Evolutionary conservation across 192 early-diverging fungal species (phyloP), one percentile per base, ranked within the genome.

Genomic region (Jimgerdemannia lactiflua): DNA sequence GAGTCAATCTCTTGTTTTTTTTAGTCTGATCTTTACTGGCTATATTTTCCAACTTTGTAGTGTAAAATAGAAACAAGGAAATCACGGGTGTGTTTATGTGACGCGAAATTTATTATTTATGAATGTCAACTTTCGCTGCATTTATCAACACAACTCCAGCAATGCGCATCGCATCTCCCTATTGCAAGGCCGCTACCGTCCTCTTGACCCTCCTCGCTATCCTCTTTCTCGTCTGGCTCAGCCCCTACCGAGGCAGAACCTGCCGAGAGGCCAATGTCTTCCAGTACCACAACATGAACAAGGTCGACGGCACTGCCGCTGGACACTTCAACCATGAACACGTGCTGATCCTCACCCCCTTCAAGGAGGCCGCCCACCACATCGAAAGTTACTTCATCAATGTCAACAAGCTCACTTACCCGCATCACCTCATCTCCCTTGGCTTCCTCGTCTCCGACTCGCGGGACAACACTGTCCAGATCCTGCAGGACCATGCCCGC

Each of bases 401-500:
- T 39, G 65, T 93, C 19, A 78, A 85, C 41, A 80, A 78, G 43
- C 69, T 92, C 7, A 82, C 84, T 14, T 93, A 91, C 66, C 90
- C 90, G 3, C 86, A 90, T 29, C 71, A 85, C 54, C 84, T 86
- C 66, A 88, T 90, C 17, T 93, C 92, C 0, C 78, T 93, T 11
- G 92, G 88, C 1, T 92, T 92, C 74, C 84, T 92, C 9, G 91
- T 92, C 2, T 90, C 89, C 0, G 90, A 89, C 70, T 85, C 85
- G 0, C 81, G 77, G 0, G 92, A 93, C 66, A 77, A 79, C 11
- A 93, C 92, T 0, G 81, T 91, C 29, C 74, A 86, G 40, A 82
- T 84, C 69, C 76, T 91, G 17, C 71, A 73, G 14, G 63, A 78
- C 7, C 71, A 75, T 20, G 74, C 81, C 6, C 29, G 54, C 42